Evolutionary conservation across 176 grass and related monocot genomes (phyloP).

Genomic region (Zoysia pacifica): DNA sequence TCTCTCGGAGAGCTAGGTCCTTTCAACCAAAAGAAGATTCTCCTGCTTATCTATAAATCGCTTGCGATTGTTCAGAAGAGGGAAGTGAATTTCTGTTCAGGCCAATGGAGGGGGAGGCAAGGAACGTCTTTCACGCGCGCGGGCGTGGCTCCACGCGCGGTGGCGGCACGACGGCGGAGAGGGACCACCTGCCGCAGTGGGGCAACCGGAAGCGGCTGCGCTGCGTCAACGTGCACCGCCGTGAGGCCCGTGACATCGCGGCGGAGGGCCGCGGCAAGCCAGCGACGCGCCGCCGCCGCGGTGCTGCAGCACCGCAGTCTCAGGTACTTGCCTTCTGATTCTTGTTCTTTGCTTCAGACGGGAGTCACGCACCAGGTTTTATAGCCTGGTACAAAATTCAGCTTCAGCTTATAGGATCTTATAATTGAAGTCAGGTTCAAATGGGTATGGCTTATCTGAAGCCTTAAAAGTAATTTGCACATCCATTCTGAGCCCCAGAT

Average conservation of each 20-base stretch:
- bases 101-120: conserved; percentile 59
- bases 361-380: background rate
- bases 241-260: conserved; percentile 50
- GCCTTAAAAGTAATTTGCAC: background rate
- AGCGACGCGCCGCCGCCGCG: conserved; percentile 45
- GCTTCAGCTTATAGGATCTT: background rate
- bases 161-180: conserved; percentile 44
- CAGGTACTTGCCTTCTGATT: conserved; percentile 32
- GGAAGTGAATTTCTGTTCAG: background rate
- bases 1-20: background rate
- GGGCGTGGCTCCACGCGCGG: conserved; percentile 48
- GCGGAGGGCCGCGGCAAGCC: conserved; percentile 41
- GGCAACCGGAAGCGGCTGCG: conserved; percentile 70
- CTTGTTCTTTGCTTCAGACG: background rate
- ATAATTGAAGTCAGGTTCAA: background rate
- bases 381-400: background rate
- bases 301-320: conserved; percentile 23
- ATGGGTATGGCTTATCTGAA: background rate
- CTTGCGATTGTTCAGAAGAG: background rate
- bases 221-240: conserved; percentile 69
- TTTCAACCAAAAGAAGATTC: background rate
- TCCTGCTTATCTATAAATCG: background rate
- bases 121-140: conserved; percentile 60
- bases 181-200: conserved; percentile 74
- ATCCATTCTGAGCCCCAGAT: background rate